phyloP scores from a whole-genome alignment of 805 yeast genomes.

The Candida endomychidarum region DNA sequence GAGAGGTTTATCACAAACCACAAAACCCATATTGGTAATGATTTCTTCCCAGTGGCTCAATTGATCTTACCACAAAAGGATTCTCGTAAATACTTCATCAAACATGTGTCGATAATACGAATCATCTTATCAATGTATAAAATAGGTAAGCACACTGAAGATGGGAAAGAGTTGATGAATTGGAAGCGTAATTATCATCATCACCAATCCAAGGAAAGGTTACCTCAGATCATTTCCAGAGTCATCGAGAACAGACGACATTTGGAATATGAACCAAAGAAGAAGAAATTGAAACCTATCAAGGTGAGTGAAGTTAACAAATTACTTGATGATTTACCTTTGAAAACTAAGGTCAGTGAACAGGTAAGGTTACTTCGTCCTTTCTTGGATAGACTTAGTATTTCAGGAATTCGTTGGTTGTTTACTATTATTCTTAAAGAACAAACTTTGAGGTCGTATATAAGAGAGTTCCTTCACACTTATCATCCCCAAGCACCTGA shows the following conservation, averaged over 20 bases:
- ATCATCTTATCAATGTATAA: slow-evolving; percentile 48
- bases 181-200: slow-evolving; percentile 42
- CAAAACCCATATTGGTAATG: slow-evolving; percentile 37
- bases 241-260: slow-evolving; percentile 55
- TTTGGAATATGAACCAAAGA: slow-evolving; percentile 15
- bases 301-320: slow-evolving; percentile 32
- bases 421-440: slow-evolving; percentile 63
- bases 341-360: slow-evolving; percentile 26
- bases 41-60: slow-evolving; percentile 67
- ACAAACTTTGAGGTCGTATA: slow-evolving; percentile 53
- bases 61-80: slow-evolving; percentile 66
- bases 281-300: slow-evolving; percentile 25
- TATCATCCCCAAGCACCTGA: slow-evolving; percentile 83
- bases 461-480: slow-evolving; percentile 55
- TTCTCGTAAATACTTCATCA: slow-evolving; percentile 57
- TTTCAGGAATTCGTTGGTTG: slow-evolving; percentile 66
- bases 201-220: slow-evolving; percentile 22
- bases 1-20: slow-evolving; percentile 30
- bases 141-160: slow-evolving; percentile 60
- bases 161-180: slow-evolving; percentile 44
- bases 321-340: slow-evolving; percentile 28
- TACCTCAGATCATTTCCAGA: slow-evolving; percentile 51
- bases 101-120: slow-evolving; percentile 60
- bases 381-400: slow-evolving; percentile 54
- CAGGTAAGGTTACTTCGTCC: slow-evolving; percentile 47